Base-by-base conservation (phyloP, 306 rosid species). In the Quercus wislizeni region DNA sequence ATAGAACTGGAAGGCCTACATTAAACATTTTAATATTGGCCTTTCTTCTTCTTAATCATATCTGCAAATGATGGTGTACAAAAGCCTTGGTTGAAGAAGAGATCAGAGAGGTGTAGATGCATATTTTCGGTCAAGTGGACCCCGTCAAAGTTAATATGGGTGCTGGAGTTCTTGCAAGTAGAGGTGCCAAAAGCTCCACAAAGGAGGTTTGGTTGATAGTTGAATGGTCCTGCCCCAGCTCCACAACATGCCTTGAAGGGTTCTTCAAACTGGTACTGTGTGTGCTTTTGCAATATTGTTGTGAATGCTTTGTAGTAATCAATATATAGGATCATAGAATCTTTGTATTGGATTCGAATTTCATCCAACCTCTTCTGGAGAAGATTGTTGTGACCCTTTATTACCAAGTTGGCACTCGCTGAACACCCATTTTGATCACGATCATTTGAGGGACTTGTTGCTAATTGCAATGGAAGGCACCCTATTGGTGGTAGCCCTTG, bases 191-290 rank as follows among this genome's bases (percentile, higher is more conserved):
- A 1, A 12, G 80, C 5, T 38, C 80, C 84, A 55, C 84, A 81
- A 0, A 81, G 56, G 18, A 4, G 15, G 28, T 61, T 2, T 25
- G 27, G 2, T 30, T 71, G 77, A 27, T 70, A 81, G 76, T 74
- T 23, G 25, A 19, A 69, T 21, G 38, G n/a, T 33, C 75, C 75
- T 2, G 19, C 5, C 21, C 21, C 14, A 13, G 77, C 41, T 52
- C 84, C 84, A 52, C 81, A 81, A 35, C 84, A 81, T 19, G 80
- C 84, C 65, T 69, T 81, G 64, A 75, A 75, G 27, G 84, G 84
- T 69, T 81, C 76, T 21, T 55, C 41, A 25, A 81, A 75, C 2
- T 59, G 52, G 49, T 68, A 75, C 4, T 28, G 6, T 20, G 55
- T 18, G 55, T 63, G 28, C 23, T 80, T 80, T 7, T n/a, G 0